Evolutionary conservation across 2,329 filamentous ascomycete genomes (phyloP).

Genomic region (Cladosporium sp.): DNA sequence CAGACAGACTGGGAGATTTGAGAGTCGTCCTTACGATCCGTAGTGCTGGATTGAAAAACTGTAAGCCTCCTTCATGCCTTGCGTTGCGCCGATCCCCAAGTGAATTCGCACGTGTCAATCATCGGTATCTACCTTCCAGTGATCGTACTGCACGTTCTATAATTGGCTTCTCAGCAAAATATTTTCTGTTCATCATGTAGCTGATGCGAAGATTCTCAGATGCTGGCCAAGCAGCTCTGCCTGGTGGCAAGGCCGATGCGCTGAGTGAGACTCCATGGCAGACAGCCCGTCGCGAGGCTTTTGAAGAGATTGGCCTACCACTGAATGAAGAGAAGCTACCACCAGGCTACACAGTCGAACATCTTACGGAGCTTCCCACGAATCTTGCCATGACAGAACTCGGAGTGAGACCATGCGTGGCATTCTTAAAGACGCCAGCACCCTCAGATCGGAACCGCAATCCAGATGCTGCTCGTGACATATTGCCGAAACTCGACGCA

Average conservation of each 20-base stretch:
- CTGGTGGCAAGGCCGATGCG: conserved; percentile 52
- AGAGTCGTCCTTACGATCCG: conserved; percentile 62
- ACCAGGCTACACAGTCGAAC: conserved; percentile 75
- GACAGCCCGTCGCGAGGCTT: conserved; percentile 84
- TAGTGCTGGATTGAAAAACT: conserved; percentile 55
- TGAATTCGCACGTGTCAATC: no score
- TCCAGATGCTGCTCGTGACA: conserved; percentile 44
- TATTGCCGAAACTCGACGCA: conserved; percentile 69
- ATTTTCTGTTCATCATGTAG: background rate
- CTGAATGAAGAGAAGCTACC: conserved; percentile 65
- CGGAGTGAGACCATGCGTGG: conserved; percentile 48
- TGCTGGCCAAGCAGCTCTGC: conserved; percentile 44
- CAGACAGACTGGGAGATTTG: conserved; percentile 75
- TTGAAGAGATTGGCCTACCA: conserved; percentile 88
- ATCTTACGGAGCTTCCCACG: conserved; percentile 74
- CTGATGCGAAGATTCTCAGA: conserved; percentile 69
- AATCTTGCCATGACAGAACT: conserved; percentile 50
- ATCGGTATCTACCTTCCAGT: no score
- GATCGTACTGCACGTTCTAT: no score
- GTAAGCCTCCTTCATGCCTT: conserved; percentile 28
- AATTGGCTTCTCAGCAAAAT: no score
- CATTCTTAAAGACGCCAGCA: conserved; percentile 51
- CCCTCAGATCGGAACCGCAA: conserved; percentile 59
- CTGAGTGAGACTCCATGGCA: conserved; percentile 60
- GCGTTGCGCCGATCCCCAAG: background rate